Evolutionary conservation across 345 rosid species (phyloP), one percentile per base, ranked within the genome.

Genomic region (Salix koriyanagi): DNA sequence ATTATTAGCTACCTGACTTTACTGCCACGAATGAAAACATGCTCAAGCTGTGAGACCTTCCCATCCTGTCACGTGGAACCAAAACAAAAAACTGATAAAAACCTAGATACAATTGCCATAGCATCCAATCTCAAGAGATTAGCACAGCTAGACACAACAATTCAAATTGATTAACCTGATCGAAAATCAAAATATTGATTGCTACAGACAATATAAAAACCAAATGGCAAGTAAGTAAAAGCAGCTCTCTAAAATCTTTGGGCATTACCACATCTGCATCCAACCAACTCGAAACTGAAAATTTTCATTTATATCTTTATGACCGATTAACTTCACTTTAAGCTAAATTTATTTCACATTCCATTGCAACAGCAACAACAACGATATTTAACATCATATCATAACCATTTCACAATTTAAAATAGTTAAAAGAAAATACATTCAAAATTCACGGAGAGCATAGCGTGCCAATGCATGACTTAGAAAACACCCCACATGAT

Each of bases 41-140:
- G 99, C 88, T 96, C 99, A 77, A 96, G 99, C 83, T 90, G 97
- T 41, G 99, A 94, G 64, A 93, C 87, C 85, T 92, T 94, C 71
- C 99, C 97, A 86, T 96, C 98, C 99, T 94, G 88, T 44, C 11
- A 48, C 67, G 13, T n/a, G 39, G 70, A 30, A 61, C 30, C 14
- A 23, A 65, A 56, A 18, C 70, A 13, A 41, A 52, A 10, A 76
- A 73, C 16, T 6, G 42, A 50, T 23, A 34, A 19, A 11, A 75
- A 14, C 8, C 4, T 32, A 5, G 71, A 69, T 41, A 14, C 65
- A 70, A 75, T n/a, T n/a, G 12, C 54, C 15, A 46, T 16, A 50
- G 26, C 66, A 75, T 34, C 61, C 7, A 28, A 65, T 5, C 41
- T 58, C 28, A 8, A n/a, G 4, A n/a, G 28, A 56, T 56, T n/a